phyloP scores from a whole-genome alignment of 306 rosid genomes.

The Sicyos baderoa region DNA sequence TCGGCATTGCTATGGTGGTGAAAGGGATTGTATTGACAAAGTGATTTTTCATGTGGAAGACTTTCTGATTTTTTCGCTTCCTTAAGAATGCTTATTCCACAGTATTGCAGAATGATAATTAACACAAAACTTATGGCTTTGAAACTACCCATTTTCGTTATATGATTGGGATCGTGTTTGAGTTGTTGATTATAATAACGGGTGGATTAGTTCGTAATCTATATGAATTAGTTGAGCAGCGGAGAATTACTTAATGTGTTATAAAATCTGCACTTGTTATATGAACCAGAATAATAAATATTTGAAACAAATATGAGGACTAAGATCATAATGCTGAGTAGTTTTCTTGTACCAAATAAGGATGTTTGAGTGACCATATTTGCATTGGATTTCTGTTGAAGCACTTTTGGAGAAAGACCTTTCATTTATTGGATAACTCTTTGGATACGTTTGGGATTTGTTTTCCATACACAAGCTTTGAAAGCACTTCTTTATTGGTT shows the following conservation, averaged over 20 bases:
- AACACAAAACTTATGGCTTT: too few relatives aligned
- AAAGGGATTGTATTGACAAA: not conserved
- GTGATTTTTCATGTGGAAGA: slow-evolving; percentile 3
- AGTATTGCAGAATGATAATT: not conserved
- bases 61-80: not conserved
- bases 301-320: too few relatives aligned
- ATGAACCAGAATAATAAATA: too few relatives aligned
- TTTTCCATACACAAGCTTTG: not conserved
- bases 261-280: too few relatives aligned
- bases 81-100: slow-evolving; percentile 7
- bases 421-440: not conserved
- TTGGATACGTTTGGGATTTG: not conserved
- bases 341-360: not conserved
- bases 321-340: too few relatives aligned
- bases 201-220: too few relatives aligned
- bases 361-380: not conserved
- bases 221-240: too few relatives aligned
- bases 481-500: not conserved
- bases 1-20: slow-evolving; percentile 14
- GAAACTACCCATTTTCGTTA: too few relatives aligned
- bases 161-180: too few relatives aligned
- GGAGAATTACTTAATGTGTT: too few relatives aligned
- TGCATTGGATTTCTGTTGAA: not conserved
- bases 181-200: too few relatives aligned
- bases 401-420: not conserved